A percentile compares a stretch with the other conserved stretches of the same genome.
Evolutionary conservation across 2,329 filamentous ascomycete species (phyloP).

Genomic region (Colletotrichum liaoningense): DNA sequence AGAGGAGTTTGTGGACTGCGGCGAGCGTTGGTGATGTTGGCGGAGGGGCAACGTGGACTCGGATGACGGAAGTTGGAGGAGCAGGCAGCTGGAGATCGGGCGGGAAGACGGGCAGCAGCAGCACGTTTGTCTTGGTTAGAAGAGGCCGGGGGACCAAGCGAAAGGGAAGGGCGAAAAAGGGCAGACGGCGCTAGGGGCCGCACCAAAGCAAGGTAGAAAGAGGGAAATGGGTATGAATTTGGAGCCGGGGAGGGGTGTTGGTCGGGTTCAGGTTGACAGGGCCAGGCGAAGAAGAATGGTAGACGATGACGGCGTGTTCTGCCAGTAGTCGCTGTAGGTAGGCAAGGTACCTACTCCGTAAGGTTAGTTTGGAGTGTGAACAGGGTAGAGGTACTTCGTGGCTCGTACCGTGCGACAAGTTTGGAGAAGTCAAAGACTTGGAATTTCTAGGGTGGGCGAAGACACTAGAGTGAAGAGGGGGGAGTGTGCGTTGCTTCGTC

Average conservation of each 20-base stretch:
- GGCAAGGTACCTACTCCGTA: too few species aligned
- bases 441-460: slow-evolving; percentile 10
- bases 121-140: slow-evolving; percentile 19
- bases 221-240: neutral
- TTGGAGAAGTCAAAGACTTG: neutral
- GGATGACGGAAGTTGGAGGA: slow-evolving; percentile 35
- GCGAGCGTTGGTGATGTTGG: slow-evolving; percentile 23
- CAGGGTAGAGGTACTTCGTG: neutral
- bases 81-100: slow-evolving; percentile 24
- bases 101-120: slow-evolving; percentile 18
- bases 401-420: neutral
- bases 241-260: slow-evolving; percentile 21
- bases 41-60: slow-evolving; percentile 35
- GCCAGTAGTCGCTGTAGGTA: neutral
- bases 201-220: slow-evolving; percentile 21
- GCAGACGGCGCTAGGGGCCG: slow-evolving; percentile 2
- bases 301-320: slow-evolving; percentile 28
- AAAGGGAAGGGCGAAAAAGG: neutral
- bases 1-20: slow-evolving; percentile 29
- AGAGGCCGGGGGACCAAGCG: neutral
- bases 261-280: slow-evolving; percentile 19
- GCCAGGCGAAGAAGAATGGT: slow-evolving; percentile 9
- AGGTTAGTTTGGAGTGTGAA: too few species aligned
- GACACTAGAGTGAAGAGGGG: neutral
- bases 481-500: neutral